Base-by-base conservation (phyloP, 495 filamentous ascomycete species). In the Stereocaulon alpinum region DNA sequence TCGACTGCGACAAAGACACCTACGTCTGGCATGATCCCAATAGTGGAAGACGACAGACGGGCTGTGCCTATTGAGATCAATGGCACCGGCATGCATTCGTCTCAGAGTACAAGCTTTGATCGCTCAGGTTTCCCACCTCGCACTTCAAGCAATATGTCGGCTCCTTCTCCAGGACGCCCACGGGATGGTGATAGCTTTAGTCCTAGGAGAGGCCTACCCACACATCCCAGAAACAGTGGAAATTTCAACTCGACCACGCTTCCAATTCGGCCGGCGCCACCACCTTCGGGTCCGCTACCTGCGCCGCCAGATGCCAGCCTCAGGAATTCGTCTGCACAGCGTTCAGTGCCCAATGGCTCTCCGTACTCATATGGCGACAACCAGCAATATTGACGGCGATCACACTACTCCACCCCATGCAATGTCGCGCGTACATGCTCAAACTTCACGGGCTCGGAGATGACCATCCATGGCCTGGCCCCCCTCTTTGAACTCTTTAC, bases 21-120 rank as follows among this genome's bases (percentile, higher is more conserved):
- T 43, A 80, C 82, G 47, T 85, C 83, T 45, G 83, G 83, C 58
- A 82, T 86, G 60, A 85, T 88, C 56, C 81, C 83, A 12, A 77
- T 86, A 62, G 80, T 81, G 37, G 79, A 80, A 40, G 75, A 72
- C 62, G 76, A 76, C 50, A 72, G 74, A 20, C 59, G 64, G 40
- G 37, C 63, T 11, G 43, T 55, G 15, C 43, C 61, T 5, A 53
- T 55, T 2, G 66, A 68, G 15, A 40, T 60, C n/a, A 68, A 65
- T 50, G 63, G 61, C n/a, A 51, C 37, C 11, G 59, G 61, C 20
- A 60, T 61, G 51, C 60, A 68, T 55, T 55, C 61, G 11, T 56
- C 62, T 29, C 61, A 55, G 9, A 50, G 55, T 42, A 40, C 61
- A 37, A 45, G 43, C 15, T 64, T 59, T 24, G 66, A 68, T 30